Base-by-base conservation (phyloP, 805 yeast genomes). In the Starmerella potacharoeniae region DNA sequence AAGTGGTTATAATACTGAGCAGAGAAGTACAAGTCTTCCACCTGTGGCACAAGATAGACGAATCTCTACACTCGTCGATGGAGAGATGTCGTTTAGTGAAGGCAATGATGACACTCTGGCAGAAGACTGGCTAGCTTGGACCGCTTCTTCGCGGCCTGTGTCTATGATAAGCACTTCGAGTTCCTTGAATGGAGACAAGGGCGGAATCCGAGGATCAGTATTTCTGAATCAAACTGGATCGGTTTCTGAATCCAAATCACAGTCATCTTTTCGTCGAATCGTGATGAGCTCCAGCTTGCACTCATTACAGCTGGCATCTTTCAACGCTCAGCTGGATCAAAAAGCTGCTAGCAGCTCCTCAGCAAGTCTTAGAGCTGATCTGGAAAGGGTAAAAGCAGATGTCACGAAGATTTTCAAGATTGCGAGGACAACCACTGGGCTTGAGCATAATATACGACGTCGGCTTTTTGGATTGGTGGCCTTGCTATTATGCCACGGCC, bases 301-400 rank as follows among this genome's bases (percentile, higher is more conserved):
- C 39, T 61, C 68, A 2, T 58, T 67, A 44, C 69, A 67, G 58
- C 59, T 67, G 52, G 69, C 69, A 6, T 60, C 68, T 16, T 64
- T 65, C 46, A 59, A 63, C 4, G 65, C 64, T 17, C 68, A 67
- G 50, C 51, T 67, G 17, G 69, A 66, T 40, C 62, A 66, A 50
- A 45, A 58, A 13, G 61, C 61, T 6, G 52, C 50, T 10, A 22
- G 9, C 7, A 33, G 41, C 10, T 16, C 51, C 6, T 16, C 51
- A 4, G 35, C 42, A 13, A 46, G 13, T 10, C 28, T 55, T 33
- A 13, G 9, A 11, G 11, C 41, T 45, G 61, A 61, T 28, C 55
- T 64, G 16, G 52, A 34, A 16, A 11, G 44, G 3, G 37, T 63
- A 30, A 61, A 63, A 49, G 8, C 28, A 6, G 53, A 46, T n/a